A percentile compares a stretch with the other conserved stretches of the same genome.
Conservation (phyloP, 176 grass and related monocot species). For the Phoenix roebelenii region DNA sequence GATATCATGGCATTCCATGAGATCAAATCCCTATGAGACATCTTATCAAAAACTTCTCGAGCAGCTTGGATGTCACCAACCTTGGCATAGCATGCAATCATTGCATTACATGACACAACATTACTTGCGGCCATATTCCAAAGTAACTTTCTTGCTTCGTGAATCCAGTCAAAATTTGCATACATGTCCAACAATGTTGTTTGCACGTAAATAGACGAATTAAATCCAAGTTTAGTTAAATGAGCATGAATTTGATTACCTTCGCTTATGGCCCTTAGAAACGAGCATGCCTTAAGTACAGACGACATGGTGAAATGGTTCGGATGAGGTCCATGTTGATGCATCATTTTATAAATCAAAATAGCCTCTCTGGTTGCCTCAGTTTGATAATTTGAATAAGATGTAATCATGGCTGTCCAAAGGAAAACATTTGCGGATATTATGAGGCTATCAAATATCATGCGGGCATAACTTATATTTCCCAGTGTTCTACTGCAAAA, state of each 20-base stretch:
- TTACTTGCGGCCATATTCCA: slow-evolving; percentile 12
- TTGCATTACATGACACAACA: slow-evolving; percentile 24
- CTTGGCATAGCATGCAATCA: slow-evolving; percentile 35
- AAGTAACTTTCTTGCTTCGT: slow-evolving; percentile 27
- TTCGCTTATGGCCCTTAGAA: slow-evolving; percentile 11
- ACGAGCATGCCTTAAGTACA: slow-evolving; percentile 32
- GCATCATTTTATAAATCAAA: slow-evolving; percentile 37
- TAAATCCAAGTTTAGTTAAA: slow-evolving; percentile 19
- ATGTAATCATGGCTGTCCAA: slow-evolving; percentile 30
- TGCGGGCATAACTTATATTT: slow-evolving; percentile 18
- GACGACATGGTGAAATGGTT: slow-evolving; percentile 47
- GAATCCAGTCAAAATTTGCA: background rate
- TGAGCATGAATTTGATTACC: slow-evolving; percentile 32
- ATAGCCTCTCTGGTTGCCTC: slow-evolving; percentile 17
- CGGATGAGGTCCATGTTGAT: slow-evolving; percentile 26
- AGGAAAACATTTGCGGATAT: slow-evolving; percentile 35
- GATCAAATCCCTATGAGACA: slow-evolving; percentile 28
- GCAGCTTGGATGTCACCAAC: slow-evolving; percentile 25
- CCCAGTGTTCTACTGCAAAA: slow-evolving; percentile 21
- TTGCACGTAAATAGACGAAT: slow-evolving; percentile 23
- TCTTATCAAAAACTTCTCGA: slow-evolving; percentile 27
- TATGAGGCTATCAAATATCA: slow-evolving; percentile 30
- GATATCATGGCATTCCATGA: slow-evolving; percentile 53
- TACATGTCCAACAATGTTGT: slow-evolving; percentile 36
- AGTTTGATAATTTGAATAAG: slow-evolving; percentile 32